Base-by-base conservation (phyloP, 768 basidiomycete genomes). In the Tephrocybe rancida region DNA sequence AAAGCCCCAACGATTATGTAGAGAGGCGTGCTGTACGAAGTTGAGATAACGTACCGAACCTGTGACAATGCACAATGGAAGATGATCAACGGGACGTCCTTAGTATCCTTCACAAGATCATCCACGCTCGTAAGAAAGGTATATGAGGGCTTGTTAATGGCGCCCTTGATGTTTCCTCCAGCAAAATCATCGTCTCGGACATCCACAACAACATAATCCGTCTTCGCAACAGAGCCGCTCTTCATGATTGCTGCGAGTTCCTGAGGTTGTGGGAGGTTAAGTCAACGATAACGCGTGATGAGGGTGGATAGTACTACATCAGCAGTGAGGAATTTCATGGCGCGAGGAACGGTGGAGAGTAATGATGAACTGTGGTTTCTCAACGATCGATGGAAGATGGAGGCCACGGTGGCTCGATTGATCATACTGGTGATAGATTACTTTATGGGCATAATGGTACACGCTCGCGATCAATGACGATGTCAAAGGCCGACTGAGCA, bases 1-100 rank as follows among this genome's bases (percentile, higher is more conserved):
- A 11, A 38, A 18, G 16, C 16, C 13, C 30, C 6, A 38, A 7
- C 5, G 37, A 16, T 48, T 29, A 21, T 27, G 9, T 25, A 25
- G 22, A 37, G 8, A 38, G 1, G 21, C 24, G 25, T 44, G 30
- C 3, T 18, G 29, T 32, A 24, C 27, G 43, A 29, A 34, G 29
- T 5, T 13, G 21, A 44, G 35, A 34, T 25, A 48, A 73, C 86
- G 39, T 60, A 91, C 91, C 92, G 79, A 30, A 81, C 75, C 70
- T 93, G 91, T 7, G 89, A 91, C 46, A 88, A 71, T 2, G 80
- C 78, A 63, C 92, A 93, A 63, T 93, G 92, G 64, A 94, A 94
- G 44, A 94, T 73, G 16, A 93, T 71, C 16, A 77, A 67, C 14
- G 83, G 81, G 4, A 90, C 72, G 32, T 80, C 75, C 65, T 86